Evolutionary conservation across 768 basidiomycete species (phyloP), one percentile per base, ranked within the genome.

Genomic region (Agaricus subrufescens): DNA sequence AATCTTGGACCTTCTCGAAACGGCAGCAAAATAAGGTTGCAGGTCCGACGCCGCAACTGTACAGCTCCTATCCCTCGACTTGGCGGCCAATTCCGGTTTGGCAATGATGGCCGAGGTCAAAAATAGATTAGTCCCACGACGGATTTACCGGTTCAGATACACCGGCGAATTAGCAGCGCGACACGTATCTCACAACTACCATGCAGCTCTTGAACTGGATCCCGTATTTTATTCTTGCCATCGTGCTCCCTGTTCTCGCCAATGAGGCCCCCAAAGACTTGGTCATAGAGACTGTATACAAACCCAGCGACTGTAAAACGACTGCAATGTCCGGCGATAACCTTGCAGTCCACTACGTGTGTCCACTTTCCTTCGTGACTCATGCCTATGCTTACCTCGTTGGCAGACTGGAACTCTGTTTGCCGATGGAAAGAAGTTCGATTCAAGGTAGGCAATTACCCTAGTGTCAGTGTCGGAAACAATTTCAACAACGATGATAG

Each of bases 391-490:
- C 31, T 54, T 4, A 46, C 56, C 46, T 5, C 1, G 23, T 25
- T 39, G 15, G 6, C 69, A 95, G 83, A 92, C 91, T 4, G 95
- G 94, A 3, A 95, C 80, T 8, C 70, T 98, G 50, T 85, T 85
- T 62, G 70, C 79, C 10, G 83, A 77, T 50, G 93, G 93, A 7
- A 79, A 80, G 57, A 89, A 94, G 67, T 98, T 98, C 63, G 94
- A 98, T 70, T 94, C 92, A 8, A 94, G 91, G 82, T 87, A 63
- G 19, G 19, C 6, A 79, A 63, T 47, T 1, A 29, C 39, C 30
- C 0, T 25, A 4, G 27, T 4, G 49, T 19, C 27, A 30, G 5
- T 37, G 50, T 15, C 40, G 8, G 27, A 58, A 37, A 34, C 30
- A 10, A n/a, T 1, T 19, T 19, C 19, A 19, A 46, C 27, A 15